Percentiles rank a stretch among this genome's conserved stretches.
phyloP scores from a whole-genome alignment of 495 filamentous ascomycete species.

The Penicillium chermesinum region DNA sequence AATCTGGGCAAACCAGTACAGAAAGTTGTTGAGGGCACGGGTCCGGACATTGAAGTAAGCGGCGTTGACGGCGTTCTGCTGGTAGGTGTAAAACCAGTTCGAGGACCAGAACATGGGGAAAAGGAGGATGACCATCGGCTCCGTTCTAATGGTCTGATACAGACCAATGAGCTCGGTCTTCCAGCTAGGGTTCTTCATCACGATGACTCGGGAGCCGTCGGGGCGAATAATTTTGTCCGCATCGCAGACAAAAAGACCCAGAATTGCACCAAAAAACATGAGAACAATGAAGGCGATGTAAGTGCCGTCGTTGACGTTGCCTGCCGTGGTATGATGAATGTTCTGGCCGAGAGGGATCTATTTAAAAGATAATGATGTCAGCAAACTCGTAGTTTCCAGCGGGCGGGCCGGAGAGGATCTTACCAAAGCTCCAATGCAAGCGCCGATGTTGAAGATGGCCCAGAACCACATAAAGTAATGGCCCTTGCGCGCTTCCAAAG shows the following conservation, averaged over 20 bases:
- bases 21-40: conserved; percentile 41
- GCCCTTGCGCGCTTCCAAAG: conserved; percentile 42
- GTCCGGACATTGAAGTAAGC: conserved; percentile 45
- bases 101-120: conserved; percentile 56
- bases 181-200: conserved; percentile 81
- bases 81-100: conserved; percentile 77
- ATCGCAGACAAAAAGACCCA: conserved; percentile 53
- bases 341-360: conserved; percentile 43
- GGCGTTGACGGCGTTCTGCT: conserved; percentile 51
- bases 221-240: conserved; percentile 65
- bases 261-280: conserved; percentile 48
- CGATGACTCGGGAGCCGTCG: conserved; percentile 70
- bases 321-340: conserved; percentile 29
- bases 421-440: conserved; percentile 45
- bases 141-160: conserved; percentile 31
- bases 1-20: conserved; percentile 53
- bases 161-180: conserved; percentile 40
- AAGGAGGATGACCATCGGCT: conserved; percentile 40
- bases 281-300: conserved; percentile 51
- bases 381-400: no score
- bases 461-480: conserved; percentile 49
- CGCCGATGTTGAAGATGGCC: conserved; percentile 51
- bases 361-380: background rate
- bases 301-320: conserved; percentile 43
- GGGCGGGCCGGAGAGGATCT: no score